phyloP scores from a whole-genome alignment of 1,139 yeast species.

The Scheffersomyces lignicola region DNA sequence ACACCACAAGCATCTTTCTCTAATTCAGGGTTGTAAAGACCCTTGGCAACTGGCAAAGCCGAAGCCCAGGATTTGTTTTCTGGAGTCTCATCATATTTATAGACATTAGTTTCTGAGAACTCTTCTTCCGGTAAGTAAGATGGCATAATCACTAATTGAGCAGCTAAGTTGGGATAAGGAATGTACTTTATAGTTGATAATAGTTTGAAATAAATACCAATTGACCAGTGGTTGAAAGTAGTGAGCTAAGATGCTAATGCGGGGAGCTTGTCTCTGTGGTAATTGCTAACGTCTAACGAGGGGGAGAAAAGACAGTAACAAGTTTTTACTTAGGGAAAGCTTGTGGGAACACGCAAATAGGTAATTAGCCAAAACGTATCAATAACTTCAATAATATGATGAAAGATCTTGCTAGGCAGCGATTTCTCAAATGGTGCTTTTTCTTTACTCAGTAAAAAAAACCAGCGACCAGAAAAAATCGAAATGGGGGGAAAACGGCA shows the following conservation, averaged over 20 bases:
- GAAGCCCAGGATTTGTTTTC: conserved; percentile 91
- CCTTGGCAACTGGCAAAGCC: conserved; percentile 81
- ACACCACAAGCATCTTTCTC: conserved; percentile 99
- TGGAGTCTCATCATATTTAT: conserved; percentile 72
- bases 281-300: too few species aligned
- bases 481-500: too few species aligned
- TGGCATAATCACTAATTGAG: conserved; percentile 9
- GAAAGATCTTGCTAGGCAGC: neutral
- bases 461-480: too few species aligned
- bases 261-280: too few species aligned
- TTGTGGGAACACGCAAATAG: neutral
- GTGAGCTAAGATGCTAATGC: too few species aligned
- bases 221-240: too few species aligned
- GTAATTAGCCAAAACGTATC: neutral
- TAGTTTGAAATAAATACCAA: too few species aligned
- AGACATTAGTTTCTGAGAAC: conserved; percentile 40
- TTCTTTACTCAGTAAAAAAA: too few species aligned
- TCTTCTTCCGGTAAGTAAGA: conserved; percentile 45
- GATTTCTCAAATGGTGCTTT: too few species aligned
- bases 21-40: conserved; percentile 87
- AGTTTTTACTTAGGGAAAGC: too few species aligned
- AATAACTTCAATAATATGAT: neutral
- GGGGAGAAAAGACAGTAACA: too few species aligned
- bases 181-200: neutral
- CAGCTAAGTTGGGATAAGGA: neutral